phyloP scores from a whole-genome alignment of 768 basidiomycete species.

The Hydnum rufescens region DNA sequence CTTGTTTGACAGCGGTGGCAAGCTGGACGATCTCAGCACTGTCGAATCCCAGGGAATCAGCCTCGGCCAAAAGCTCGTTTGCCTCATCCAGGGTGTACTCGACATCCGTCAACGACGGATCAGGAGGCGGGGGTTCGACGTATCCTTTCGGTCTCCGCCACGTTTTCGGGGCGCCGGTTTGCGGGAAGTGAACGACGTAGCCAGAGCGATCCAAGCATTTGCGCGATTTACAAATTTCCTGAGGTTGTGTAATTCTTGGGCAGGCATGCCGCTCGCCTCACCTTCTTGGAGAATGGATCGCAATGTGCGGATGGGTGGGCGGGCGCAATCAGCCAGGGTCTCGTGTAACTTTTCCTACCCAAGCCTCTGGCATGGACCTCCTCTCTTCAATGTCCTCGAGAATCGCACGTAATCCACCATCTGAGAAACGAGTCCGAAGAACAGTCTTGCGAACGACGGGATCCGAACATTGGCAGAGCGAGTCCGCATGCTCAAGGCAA shows the following conservation, averaged over 20 bases:
- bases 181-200: conserved; percentile 18
- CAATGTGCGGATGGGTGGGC: conserved; percentile 57
- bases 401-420: conserved; percentile 52
- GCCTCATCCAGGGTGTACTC: conserved; percentile 48
- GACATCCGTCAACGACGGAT: conserved; percentile 19
- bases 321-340: conserved; percentile 43
- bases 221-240: conserved; percentile 63
- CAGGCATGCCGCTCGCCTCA: conserved; percentile 59
- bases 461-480: conserved; percentile 47
- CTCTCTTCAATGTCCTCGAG: conserved; percentile 46
- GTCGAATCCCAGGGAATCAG: conserved; percentile 67
- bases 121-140: conserved; percentile 4
- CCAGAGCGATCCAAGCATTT: conserved; percentile 75
- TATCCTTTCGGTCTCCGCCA: conserved; percentile 9
- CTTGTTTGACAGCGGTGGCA: conserved; percentile 12
- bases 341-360: conserved; percentile 54
- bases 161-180: conserved; percentile 2
- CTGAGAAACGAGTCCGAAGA: conserved; percentile 64
- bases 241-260: conserved; percentile 51
- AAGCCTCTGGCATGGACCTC: conserved; percentile 51
- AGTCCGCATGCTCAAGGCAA: conserved; percentile 67
- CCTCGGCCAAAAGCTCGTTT: conserved; percentile 46
- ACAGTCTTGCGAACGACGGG: conserved; percentile 23
- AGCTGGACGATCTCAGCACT: conserved; percentile 33
- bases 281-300: conserved; percentile 74